Base-by-base conservation (phyloP, 176 grass and related monocot species). In the Musa schizocarpa region DNA sequence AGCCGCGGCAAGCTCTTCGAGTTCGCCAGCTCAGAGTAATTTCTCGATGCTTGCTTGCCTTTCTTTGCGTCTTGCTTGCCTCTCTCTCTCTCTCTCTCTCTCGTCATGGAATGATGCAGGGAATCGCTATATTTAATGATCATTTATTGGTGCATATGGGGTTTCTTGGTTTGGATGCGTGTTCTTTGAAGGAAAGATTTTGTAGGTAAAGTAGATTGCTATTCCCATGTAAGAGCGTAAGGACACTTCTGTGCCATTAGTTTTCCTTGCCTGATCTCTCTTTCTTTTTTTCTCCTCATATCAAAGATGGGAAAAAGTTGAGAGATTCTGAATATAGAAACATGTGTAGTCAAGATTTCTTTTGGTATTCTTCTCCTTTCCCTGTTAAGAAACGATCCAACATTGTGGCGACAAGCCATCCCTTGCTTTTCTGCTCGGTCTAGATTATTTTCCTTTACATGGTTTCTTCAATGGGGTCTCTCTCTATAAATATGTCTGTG, bases 1-100 rank as follows among this genome's bases (percentile, higher is more conserved):
- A 83, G 83, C 74, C 82, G 80, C 58, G 87, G 87, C 71, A 85
- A 83, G 49, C 85, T 93, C 76, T 90, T 75, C 75, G 84, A 93
- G 80, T 90, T 93, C 77, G 84, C 81, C n/a, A 88, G 86, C 23
- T 17, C 57, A 14, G 57, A 61, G 57, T 61, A 61, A 58, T 58
- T 43, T 43, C 34, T 43, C 34, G 34, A 43, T 43, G 34, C 34
- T 43, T 43, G 34, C 34, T 43, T 43, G 34, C 34, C 34, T 43
- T 43, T 43, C 34, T 43, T 43, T 43, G 3, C 3, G 3, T 4
- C 0, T 43, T 43, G 34, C 34, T 43, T 55, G 0, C 14, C 53
- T 16, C 53, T 55, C 10, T 55, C 53, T 55, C 53, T 55, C 8
- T 55, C 27, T 56, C 12, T 17, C 14, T 1, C 55, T 5, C 55